Conservation (phyloP, 192 early-diverging fungal species). For the Entophlyctis helioformis region DNA sequence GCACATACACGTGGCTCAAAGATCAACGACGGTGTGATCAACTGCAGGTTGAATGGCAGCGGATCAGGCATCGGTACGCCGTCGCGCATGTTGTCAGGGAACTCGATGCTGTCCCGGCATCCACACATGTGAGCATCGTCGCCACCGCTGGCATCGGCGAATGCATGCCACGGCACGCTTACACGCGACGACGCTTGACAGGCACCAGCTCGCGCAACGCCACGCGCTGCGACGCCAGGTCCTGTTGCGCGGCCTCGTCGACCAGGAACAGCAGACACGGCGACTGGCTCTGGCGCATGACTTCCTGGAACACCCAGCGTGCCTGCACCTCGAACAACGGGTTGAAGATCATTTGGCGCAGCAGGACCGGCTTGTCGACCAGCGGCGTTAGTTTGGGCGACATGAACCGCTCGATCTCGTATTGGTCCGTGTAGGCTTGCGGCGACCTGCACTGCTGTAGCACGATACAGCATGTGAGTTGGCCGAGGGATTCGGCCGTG, state of each 20-base stretch:
- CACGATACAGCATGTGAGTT: too few species aligned
- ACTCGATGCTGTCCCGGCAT: conserved; percentile 29
- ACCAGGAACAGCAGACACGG: conserved; percentile 22
- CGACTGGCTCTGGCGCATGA: neutral
- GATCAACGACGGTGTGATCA: conserved; percentile 25
- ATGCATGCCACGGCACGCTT: too few species aligned
- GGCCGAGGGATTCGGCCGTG: too few species aligned
- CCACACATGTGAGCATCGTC: too few species aligned
- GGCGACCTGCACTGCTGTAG: conserved; percentile 14
- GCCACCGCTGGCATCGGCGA: too few species aligned
- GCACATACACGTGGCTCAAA: conserved; percentile 28
- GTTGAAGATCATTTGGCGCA: conserved; percentile 25
- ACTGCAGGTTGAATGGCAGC: conserved; percentile 17
- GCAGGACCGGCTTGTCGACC: conserved; percentile 9
- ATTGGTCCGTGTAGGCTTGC: conserved; percentile 29
- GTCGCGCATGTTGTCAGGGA: conserved; percentile 31
- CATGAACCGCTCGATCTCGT: conserved; percentile 30
- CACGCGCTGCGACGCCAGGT: conserved; percentile 19
- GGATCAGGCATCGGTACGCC: conserved; percentile 15
- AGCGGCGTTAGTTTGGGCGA: conserved; percentile 8
- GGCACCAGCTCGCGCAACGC: conserved; percentile 23
- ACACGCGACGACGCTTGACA: conserved; percentile 24
- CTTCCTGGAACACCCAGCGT: conserved; percentile 30
- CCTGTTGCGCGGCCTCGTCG: conserved; percentile 6
- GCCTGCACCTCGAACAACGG: conserved; percentile 31